Conservation (phyloP, 176 grass and related monocot species). For the Raddia guianensis region DNA sequence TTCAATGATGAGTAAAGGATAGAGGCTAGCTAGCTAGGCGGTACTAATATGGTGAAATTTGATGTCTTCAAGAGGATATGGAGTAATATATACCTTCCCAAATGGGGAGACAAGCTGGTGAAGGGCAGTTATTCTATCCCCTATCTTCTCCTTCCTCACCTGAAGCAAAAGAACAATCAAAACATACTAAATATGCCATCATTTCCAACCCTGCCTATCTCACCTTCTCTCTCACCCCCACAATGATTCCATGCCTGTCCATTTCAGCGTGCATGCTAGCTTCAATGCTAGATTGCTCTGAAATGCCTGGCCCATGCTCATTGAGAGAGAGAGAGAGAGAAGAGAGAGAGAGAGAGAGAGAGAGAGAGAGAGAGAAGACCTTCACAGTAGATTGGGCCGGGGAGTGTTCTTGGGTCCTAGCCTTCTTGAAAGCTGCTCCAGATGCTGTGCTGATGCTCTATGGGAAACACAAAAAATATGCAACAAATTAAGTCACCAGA, state of each 20-base stretch:
- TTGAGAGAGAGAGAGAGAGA: not conserved
- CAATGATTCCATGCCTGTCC: constrained; percentile 56
- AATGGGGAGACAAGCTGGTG: constrained; percentile 98
- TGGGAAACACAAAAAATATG: constrained; percentile 44
- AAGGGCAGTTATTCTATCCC: constrained; percentile 96
- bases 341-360: constrained; percentile 52
- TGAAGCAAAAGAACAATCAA: constrained; percentile 61
- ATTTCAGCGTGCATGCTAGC: constrained; percentile 48
- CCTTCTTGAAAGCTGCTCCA: constrained; percentile 93
- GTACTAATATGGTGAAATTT: constrained; percentile 25
- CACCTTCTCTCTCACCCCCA: constrained; percentile 48
- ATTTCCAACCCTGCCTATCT: constrained; percentile 43
- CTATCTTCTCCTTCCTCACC: constrained; percentile 98
- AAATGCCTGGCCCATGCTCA: constrained; percentile 36
- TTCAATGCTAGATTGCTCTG: constrained; percentile 51
- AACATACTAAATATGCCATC: constrained; percentile 51
- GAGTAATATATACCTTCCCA: constrained; percentile 71
- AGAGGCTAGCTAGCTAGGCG: not conserved
- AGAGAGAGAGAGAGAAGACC: constrained; percentile 58
- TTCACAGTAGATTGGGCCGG: constrained; percentile 76
- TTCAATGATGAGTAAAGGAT: not conserved
- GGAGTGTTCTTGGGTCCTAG: constrained; percentile 74
- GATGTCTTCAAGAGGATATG: not conserved
- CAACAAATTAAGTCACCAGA: constrained; percentile 32
- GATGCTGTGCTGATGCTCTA: constrained; percentile 71